These are phyloP conservation scores for Phanerodontia chrysosporium DNA, from an alignment of 768 basidiomycete species.

Conservation along the genomic window DNA sequence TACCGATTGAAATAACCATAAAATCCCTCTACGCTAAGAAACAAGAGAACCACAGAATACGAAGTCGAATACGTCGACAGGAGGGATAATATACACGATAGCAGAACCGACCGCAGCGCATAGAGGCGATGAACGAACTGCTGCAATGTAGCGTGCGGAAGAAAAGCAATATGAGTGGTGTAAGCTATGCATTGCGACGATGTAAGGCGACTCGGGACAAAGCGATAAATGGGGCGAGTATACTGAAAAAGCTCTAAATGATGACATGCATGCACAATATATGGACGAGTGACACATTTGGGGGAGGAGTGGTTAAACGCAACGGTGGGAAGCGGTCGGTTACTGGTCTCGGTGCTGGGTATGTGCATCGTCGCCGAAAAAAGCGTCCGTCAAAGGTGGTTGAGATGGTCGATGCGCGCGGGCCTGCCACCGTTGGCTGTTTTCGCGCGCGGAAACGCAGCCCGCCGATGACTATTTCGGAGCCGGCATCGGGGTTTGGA, in stretches of 20 bases:
- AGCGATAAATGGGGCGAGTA: constrained; percentile 3
- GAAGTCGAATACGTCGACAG: constrained; percentile 11
- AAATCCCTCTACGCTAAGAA: not conserved
- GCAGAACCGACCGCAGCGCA: constrained; percentile 4
- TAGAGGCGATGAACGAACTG: not conserved
- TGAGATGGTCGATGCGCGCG: not conserved
- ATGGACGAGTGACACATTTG: not conserved
- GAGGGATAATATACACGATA: constrained; percentile 13
- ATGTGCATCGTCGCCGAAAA: not conserved
- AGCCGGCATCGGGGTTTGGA: not conserved
- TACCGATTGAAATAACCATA: not conserved
- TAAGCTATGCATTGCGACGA: constrained; percentile 13
- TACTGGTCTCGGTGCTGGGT: not conserved
- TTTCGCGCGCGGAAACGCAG: not conserved
- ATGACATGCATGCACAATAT: constrained; percentile 1
- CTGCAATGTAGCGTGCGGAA: constrained; percentile 3
- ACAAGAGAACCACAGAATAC: not conserved
- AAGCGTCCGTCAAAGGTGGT: not conserved
- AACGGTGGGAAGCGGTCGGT: not conserved
- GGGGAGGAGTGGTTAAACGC: not conserved
- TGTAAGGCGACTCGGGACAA: constrained; percentile 4
- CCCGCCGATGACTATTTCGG: not conserved
- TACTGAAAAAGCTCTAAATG: constrained; percentile 9
- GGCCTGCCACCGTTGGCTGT: not conserved
- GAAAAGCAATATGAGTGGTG: constrained; percentile 4